A percentile compares a stretch with the other conserved stretches of the same genome.
Evolutionary conservation across 148 eudicot species (phyloP).

Genomic region (Chenopodium berlandieri): DNA sequence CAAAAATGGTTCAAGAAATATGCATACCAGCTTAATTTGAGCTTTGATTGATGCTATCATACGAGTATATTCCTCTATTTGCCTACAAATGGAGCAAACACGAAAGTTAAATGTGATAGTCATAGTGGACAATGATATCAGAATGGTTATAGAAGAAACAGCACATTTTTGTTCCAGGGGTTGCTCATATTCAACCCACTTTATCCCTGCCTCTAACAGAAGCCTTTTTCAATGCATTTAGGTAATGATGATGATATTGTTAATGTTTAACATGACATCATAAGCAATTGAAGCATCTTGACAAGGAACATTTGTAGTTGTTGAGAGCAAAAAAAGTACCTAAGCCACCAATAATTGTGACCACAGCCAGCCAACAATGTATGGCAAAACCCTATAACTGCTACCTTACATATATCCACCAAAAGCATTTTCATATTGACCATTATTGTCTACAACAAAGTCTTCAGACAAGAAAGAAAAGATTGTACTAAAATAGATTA

Average conservation of each 20-base stretch:
- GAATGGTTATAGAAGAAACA: neutral
- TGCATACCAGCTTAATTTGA: constrained; percentile 80
- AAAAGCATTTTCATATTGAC: neutral
- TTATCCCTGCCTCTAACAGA: neutral
- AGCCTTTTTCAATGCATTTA: neutral
- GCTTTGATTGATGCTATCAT: constrained; percentile 75
- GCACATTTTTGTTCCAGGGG: neutral
- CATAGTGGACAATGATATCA: neutral
- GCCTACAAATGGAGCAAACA: constrained; percentile 44
- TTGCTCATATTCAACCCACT: neutral
- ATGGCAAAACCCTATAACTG: neutral
- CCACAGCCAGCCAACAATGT: neutral
- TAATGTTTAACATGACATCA: neutral
- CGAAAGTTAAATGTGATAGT: neutral
- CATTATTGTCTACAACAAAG: neutral
- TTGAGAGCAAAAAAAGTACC: neutral
- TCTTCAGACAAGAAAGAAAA: neutral
- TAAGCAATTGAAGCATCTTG: neutral
- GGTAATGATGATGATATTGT: neutral
- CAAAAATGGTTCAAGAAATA: neutral
- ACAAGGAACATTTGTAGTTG: neutral
- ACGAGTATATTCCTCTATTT: constrained; percentile 72
- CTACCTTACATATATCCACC: neutral
- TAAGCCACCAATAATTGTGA: neutral
- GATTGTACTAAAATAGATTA: neutral